These are phyloP conservation scores for Ceratocystis destructans DNA, from an alignment of 2,329 filamentous ascomycete species.

Conservation along the genomic window DNA sequence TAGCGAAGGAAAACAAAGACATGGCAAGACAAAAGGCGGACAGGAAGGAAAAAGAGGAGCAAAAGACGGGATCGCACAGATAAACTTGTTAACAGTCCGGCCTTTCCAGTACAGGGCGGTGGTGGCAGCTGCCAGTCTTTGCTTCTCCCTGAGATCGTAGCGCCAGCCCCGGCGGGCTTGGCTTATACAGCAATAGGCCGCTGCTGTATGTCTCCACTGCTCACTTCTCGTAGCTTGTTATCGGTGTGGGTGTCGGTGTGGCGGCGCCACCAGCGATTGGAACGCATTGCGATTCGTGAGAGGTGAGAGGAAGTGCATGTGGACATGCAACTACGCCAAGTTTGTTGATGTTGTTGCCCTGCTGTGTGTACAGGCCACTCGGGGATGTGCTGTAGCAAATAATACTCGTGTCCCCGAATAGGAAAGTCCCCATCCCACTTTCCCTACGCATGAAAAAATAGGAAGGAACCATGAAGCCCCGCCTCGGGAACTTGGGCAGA, in stretches of 20 bases:
- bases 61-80: not conserved
- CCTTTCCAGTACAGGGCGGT: not conserved
- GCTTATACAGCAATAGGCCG: not conserved
- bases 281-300: too few relatives aligned
- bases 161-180: not conserved
- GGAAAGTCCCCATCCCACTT: not conserved
- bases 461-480: too few relatives aligned
- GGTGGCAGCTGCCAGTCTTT: conserved; percentile 6
- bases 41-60: not conserved
- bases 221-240: too few relatives aligned
- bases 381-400: not conserved
- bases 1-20: not conserved
- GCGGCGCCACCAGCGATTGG: too few relatives aligned
- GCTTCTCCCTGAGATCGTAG: not conserved
- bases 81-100: not conserved
- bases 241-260: too few relatives aligned
- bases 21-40: not conserved
- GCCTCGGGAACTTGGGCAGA: too few relatives aligned
- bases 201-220: not conserved
- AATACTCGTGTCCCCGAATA: not conserved
- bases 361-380: not conserved
- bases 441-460: not conserved
- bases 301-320: too few relatives aligned
- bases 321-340: too few relatives aligned
- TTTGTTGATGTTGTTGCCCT: not conserved